Percentiles rank a stretch among this genome's conserved stretches.
Evolutionary conservation across 305 asterid species (phyloP).

Genomic region (Fraxinus velutina): DNA sequence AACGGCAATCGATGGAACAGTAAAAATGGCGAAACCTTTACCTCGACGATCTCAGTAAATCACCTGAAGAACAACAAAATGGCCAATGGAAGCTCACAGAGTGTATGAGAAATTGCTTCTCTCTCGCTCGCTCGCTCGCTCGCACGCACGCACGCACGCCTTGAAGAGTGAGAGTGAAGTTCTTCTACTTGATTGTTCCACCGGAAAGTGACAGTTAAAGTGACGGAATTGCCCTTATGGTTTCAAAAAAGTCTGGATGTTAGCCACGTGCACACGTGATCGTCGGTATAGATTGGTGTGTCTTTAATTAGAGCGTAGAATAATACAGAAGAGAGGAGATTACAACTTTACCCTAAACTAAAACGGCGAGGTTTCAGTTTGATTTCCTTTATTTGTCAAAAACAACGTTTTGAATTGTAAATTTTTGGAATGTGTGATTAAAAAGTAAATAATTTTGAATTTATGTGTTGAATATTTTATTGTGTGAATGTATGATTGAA

Average conservation of each 20-base stretch:
- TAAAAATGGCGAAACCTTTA: slow-evolving; percentile 11
- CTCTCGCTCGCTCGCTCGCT: not conserved
- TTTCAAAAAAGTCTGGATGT: slow-evolving; percentile 26
- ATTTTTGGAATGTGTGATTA: too few relatives aligned
- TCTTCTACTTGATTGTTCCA: slow-evolving; percentile 23
- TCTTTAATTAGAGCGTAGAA: not conserved
- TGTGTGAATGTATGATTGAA: too few relatives aligned
- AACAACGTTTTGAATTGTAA: too few relatives aligned
- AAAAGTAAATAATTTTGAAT: too few relatives aligned
- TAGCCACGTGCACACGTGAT: slow-evolving; percentile 39
- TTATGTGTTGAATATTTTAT: too few relatives aligned
- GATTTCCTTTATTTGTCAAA: too few relatives aligned
- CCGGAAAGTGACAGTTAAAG: slow-evolving; percentile 13
- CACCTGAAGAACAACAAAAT: slow-evolving; percentile 14
- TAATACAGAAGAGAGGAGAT: not conserved
- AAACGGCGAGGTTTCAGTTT: not conserved
- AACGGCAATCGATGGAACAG: not conserved
- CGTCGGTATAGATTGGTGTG: slow-evolving; percentile 8
- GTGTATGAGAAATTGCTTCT: slow-evolving; percentile 14
- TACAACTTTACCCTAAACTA: not conserved
- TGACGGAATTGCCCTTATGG: slow-evolving; percentile 31
- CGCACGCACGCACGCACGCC: not conserved
- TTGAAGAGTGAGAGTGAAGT: slow-evolving; percentile 20
- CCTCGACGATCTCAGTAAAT: slow-evolving; percentile 31
- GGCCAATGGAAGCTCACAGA: not conserved